These are phyloP conservation scores for Leonotis leonurus DNA, from an alignment of 257 asterid species.

Conservation along the genomic window DNA sequence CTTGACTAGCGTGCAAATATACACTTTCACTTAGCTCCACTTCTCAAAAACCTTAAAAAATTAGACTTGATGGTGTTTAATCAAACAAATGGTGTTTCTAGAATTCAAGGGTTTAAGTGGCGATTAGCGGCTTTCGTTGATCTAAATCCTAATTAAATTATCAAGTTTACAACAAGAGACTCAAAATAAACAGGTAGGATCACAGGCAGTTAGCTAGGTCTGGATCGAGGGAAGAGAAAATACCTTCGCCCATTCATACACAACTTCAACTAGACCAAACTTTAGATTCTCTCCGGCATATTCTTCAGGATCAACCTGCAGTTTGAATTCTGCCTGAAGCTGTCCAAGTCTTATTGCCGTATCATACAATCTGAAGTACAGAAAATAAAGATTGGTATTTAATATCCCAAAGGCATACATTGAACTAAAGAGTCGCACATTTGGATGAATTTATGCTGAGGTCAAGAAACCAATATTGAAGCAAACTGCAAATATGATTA, in stretches of 20 bases:
- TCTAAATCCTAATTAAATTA: background rate
- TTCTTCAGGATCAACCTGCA: slow-evolving; percentile 82
- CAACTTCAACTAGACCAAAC: slow-evolving; percentile 97
- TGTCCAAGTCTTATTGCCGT: slow-evolving; percentile 81
- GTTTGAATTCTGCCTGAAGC: slow-evolving; percentile 68
- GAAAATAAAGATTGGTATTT: slow-evolving; percentile 9
- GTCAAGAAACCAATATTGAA: background rate
- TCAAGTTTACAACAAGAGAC: background rate
- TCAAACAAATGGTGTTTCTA: no score
- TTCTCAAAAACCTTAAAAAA: no score
- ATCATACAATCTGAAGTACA: slow-evolving; percentile 55
- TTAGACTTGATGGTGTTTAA: no score
- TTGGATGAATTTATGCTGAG: background rate
- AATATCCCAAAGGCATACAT: background rate
- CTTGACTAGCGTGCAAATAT: background rate
- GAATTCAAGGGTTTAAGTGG: background rate
- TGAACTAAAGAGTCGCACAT: background rate
- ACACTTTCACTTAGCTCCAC: background rate
- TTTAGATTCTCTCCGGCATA: slow-evolving; percentile 87
- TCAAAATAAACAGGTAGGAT: background rate
- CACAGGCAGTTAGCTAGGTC: no score
- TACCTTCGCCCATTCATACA: slow-evolving; percentile 99
- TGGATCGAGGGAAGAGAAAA: slow-evolving; percentile 6
- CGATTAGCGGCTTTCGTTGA: background rate
- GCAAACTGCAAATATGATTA: slow-evolving; percentile 10